Percentiles rank a stretch among this genome's conserved stretches.
Evolutionary conservation across 192 early-diverging fungal species (phyloP).

Genomic region (Oehlia diaphana): DNA sequence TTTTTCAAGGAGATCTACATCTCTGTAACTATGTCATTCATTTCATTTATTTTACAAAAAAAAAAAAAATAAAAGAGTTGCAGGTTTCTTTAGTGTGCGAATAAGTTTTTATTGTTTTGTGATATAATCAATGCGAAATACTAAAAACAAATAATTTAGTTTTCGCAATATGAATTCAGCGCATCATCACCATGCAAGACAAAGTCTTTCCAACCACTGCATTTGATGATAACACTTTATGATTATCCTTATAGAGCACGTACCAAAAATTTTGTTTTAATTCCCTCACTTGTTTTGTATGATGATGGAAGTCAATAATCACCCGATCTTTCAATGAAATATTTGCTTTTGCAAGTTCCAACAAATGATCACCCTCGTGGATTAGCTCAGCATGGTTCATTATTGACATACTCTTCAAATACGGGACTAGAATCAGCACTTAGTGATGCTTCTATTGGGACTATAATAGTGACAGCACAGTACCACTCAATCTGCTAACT

Average conservation of each 20-base stretch:
- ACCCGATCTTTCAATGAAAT: constrained; percentile 25
- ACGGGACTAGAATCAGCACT: constrained; percentile 18
- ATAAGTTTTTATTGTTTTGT: no score
- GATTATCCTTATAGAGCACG: constrained; percentile 12
- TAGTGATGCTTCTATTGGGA: constrained; percentile 20
- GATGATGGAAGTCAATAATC: constrained; percentile 23
- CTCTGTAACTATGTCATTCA: no score
- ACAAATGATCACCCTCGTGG: neutral
- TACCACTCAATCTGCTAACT: constrained; percentile 45
- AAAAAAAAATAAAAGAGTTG: no score
- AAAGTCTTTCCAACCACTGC: neutral
- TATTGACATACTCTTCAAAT: constrained; percentile 23
- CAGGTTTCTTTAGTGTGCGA: no score
- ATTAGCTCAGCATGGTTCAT: constrained; percentile 21
- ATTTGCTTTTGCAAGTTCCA: no score
- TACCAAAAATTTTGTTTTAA: constrained; percentile 22
- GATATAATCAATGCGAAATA: no score
- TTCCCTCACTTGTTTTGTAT: constrained; percentile 8
- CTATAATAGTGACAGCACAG: neutral
- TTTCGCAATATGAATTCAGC: neutral
- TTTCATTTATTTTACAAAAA: no score
- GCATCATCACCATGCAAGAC: neutral
- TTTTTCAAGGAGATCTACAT: no score
- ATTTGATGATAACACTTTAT: constrained; percentile 8
- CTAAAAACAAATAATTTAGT: neutral